A percentile compares a stretch with the other conserved stretches of the same genome.
phyloP scores from a whole-genome alignment of 2,329 filamentous ascomycete species.

The Sclerotinia trifoliorum region DNA sequence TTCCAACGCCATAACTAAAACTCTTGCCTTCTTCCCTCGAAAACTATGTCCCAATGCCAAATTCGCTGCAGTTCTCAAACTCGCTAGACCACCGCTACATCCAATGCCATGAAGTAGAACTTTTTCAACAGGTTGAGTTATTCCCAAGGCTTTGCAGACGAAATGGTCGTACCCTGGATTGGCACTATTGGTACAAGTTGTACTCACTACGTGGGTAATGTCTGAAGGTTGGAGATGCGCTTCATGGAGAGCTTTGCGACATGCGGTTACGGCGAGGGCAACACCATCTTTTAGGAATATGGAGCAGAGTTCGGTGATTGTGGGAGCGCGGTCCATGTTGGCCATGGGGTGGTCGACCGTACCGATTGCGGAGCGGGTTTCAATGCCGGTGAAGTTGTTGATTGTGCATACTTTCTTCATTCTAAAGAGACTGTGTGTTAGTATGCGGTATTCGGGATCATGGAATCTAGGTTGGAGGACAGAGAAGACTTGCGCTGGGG shows the following conservation, averaged over 20 bases:
- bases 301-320: conserved; percentile 55
- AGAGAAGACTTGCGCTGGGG: conserved; percentile 52
- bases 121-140: conserved; percentile 60
- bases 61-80: conserved; percentile 63
- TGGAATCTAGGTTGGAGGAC: no score
- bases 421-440: conserved; percentile 40
- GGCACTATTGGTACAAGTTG: conserved; percentile 67
- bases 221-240: conserved; percentile 50
- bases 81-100: conserved; percentile 63
- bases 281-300: conserved; percentile 58
- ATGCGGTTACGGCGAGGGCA: conserved; percentile 55
- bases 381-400: conserved; percentile 64
- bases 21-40: conserved; percentile 57
- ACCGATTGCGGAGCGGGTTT: conserved; percentile 61
- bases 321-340: conserved; percentile 54
- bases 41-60: conserved; percentile 62
- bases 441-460: neutral
- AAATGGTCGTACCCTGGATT: conserved; percentile 69
- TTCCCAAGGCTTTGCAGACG: conserved; percentile 57
- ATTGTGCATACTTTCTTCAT: conserved; percentile 63
- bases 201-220: conserved; percentile 66
- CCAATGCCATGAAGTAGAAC: conserved; percentile 65
- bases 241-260: conserved; percentile 55
- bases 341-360: conserved; percentile 60
- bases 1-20: conserved; percentile 65